Base-by-base conservation (phyloP, 139 green algal species). In the Diplosphaera chodatii region DNA sequence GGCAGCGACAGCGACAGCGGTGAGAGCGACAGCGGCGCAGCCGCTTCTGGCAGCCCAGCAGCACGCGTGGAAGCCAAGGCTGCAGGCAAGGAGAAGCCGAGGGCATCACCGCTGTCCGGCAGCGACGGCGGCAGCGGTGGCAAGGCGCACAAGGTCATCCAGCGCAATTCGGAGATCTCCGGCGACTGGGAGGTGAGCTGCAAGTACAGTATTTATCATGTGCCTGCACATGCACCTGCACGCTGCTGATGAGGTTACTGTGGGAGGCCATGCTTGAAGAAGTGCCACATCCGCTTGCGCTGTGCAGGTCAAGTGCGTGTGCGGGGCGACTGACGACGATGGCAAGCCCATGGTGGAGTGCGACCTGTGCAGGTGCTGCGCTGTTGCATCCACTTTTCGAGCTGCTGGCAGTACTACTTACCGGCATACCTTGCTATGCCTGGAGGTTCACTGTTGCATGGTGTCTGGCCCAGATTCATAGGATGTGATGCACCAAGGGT, bases 271-370 rank as follows among this genome's bases (percentile, higher is more conserved):
- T n/a, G n/a, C n/a, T n/a, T n/a, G n/a, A n/a, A n/a, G n/a, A n/a
- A n/a, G n/a, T n/a, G n/a, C n/a, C n/a, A n/a, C n/a, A n/a, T n/a
- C n/a, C n/a, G n/a, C n/a, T n/a, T n/a, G n/a, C n/a, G n/a, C n/a
- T n/a, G n/a, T n/a, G n/a, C 32, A 69, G 41, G 73, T 78, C 34
- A 40, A 18, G 5, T 78, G 73, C 67, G 41, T n/a, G 0, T 78
- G 73, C 33, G 56, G 66, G 1, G 73, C 56, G 27, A 69, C 32
- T 0, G 55, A 69, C 3, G 66, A 78, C 48, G 73, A 78, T 56
- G 73, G 73, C 27, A 23, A 59, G 33, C 27, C 23, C 8, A 73
- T 78, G 73, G 25, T 71, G 4, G 73, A 78, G 73, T 78, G 73
- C 66, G 73, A 78, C 4, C 62, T 25, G 25, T 78, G 73, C 56